Conservation (phyloP, 108 stramenopile species). For the Parmales sp. region DNA sequence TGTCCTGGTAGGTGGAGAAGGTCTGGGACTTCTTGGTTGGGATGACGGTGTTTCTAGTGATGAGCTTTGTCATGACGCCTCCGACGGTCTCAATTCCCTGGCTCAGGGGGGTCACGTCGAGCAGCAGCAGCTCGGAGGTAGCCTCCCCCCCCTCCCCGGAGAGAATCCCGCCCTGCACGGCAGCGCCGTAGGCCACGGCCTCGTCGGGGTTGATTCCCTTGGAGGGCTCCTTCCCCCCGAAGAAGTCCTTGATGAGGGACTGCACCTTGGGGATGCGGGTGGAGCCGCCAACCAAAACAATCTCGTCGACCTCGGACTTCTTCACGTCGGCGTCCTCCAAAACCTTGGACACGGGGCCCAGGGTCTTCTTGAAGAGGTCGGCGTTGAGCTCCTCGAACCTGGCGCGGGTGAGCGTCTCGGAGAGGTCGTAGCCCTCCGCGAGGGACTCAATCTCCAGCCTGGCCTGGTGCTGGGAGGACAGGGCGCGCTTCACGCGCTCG, state of each 20-base stretch:
- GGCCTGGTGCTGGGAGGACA: conserved; percentile 65
- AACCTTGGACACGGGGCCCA: conserved; percentile 78
- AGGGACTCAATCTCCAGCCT: conserved; percentile 75
- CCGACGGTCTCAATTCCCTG: conserved; percentile 84
- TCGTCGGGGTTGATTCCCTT: conserved; percentile 94
- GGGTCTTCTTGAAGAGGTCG: conserved; percentile 92
- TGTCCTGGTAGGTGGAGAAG: conserved; percentile 86
- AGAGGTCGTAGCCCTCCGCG: conserved; percentile 65
- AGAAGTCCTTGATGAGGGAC: conserved; percentile 78
- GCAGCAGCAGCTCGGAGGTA: conserved; percentile 67
- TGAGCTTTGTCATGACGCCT: conserved; percentile 77
- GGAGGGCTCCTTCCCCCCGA: conserved; percentile 85
- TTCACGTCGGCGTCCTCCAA: conserved; percentile 76
- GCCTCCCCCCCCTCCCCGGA: conserved; percentile 68
- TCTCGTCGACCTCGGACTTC: conserved; percentile 84
- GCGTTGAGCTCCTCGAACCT: conserved; percentile 94
- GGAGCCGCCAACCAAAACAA: conserved; percentile 94
- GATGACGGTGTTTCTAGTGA: conserved; percentile 71
- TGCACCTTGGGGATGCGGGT: conserved; percentile 95
- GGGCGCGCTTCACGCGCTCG: conserved; percentile 79
- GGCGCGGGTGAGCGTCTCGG: conserved; percentile 83
- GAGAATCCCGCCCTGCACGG: conserved; percentile 89
- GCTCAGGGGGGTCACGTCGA: conserved; percentile 88
- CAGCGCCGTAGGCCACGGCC: conserved; percentile 93
- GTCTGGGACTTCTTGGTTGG: conserved; percentile 80